phyloP scores from a whole-genome alignment of 208 protist species.

The Leishmania tarentolae region DNA sequence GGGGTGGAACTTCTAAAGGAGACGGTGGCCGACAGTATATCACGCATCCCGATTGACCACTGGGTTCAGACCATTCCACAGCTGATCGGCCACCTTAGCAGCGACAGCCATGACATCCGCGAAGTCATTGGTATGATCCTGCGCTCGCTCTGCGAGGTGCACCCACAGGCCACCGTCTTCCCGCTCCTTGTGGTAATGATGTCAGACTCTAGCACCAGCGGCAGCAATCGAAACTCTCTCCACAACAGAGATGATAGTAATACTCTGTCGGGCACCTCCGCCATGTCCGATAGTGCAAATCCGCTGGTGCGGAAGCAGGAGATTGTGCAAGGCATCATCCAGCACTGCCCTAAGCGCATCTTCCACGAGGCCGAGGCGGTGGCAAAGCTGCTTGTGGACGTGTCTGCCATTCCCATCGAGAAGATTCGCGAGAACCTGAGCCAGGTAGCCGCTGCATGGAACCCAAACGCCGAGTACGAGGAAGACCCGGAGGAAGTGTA shows the following conservation, averaged over 20 bases:
- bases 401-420: slow-evolving; percentile 90
- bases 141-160: slow-evolving; percentile 92
- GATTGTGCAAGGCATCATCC: slow-evolving; percentile 76
- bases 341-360: slow-evolving; percentile 86
- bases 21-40: slow-evolving; percentile 93
- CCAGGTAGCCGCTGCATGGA: slow-evolving; percentile 86
- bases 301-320: slow-evolving; percentile 52
- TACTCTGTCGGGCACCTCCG: background rate
- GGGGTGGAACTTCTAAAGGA: slow-evolving; percentile 86
- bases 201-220: slow-evolving; percentile 55
- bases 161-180: slow-evolving; percentile 99
- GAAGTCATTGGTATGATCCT: slow-evolving; percentile 96
- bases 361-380: slow-evolving; percentile 81
- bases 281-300: slow-evolving; percentile 17
- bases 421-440: slow-evolving; percentile 88
- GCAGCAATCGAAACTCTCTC: background rate
- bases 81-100: slow-evolving; percentile 98
- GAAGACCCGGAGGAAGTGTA: slow-evolving; percentile 86
- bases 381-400: slow-evolving; percentile 81
- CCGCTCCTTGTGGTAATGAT: slow-evolving; percentile 97
- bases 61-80: slow-evolving; percentile 99
- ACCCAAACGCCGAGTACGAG: slow-evolving; percentile 91
- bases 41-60: slow-evolving; percentile 95
- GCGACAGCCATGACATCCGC: slow-evolving; percentile 87
- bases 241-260: background rate